Base-by-base conservation (phyloP, 2,329 filamentous ascomycete genomes). In the Penicillium sp. region DNA sequence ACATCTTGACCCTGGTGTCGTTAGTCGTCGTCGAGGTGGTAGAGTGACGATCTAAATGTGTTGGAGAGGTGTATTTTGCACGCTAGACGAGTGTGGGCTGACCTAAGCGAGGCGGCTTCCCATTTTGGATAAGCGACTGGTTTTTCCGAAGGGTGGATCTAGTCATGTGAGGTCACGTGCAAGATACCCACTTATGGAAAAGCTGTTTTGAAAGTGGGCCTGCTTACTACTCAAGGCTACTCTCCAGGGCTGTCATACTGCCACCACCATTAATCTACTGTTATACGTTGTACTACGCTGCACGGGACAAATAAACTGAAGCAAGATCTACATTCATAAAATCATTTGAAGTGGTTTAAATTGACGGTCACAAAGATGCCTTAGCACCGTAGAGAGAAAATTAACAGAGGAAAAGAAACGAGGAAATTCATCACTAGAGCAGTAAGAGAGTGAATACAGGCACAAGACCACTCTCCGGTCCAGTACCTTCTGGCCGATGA, bases 1-100 rank as follows among this genome's bases (percentile, higher is more conserved):
- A 77, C 75, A 77, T 77, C 74, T 75, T 77, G 75, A 74, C 72
- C 75, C 74, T 76, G 73, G 73, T 74, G 72, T 75, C 72, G 74
- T 77, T 76, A 76, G 74, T 76, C 69, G 73, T 73, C 71, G 73
- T 73, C 71, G 73, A 71, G 69, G 72, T 74, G 69, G 67, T 75
- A 69, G 70, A 72, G 64, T 68, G 68, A 71, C 70, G 69, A 71
- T 73, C 68, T 66, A 70, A 69, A 69, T 68, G 67, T 68, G 64
- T 64, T 59, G 59, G 66, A 57, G 37, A 63, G 61, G 66, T 62
- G 64, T 67, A 63, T 75, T 75, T 74, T 73, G 69, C 72, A 67
- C 64, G 68, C 66, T 73, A 70, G 68, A 67, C 69, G 68, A 75
- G 61, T 74, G 73, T 75, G 73, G 72, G 73, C 72, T 74, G 69